These are phyloP conservation scores for Hypoxylon sp. DNA, from an alignment of 2,329 filamentous ascomycete species.

Conservation along the genomic window DNA sequence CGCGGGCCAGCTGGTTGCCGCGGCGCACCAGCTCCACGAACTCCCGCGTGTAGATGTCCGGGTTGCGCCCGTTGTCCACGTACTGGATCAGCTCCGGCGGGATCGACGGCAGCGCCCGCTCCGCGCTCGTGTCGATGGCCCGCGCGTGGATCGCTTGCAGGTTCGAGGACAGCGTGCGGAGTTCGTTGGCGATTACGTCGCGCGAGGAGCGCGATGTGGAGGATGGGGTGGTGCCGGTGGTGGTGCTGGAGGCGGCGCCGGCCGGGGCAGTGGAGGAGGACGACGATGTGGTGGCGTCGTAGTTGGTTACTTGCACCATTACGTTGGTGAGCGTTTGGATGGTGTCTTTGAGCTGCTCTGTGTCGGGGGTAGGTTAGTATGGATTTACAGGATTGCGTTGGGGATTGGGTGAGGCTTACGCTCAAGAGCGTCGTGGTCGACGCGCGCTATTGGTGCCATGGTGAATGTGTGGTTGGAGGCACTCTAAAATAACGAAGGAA, in stretches of 20 bases:
- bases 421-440: constrained; percentile 56
- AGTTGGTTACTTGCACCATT: constrained; percentile 72
- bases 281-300: constrained; percentile 65
- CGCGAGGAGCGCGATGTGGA: constrained; percentile 59
- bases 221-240: constrained; percentile 8
- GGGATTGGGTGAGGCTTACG: constrained; percentile 46
- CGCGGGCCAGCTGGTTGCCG: constrained; percentile 76
- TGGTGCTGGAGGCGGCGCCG: constrained; percentile 14
- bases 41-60: constrained; percentile 81
- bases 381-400: background rate
- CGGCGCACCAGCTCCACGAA: constrained; percentile 78
- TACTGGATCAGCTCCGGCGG: constrained; percentile 76
- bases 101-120: constrained; percentile 63
- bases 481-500: background rate
- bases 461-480: constrained; percentile 11
- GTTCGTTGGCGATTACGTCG: constrained; percentile 69
- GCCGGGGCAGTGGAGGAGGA: too few species aligned
- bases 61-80: constrained; percentile 79
- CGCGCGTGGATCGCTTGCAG: constrained; percentile 59
- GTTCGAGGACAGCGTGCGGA: constrained; percentile 60
- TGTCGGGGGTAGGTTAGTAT: constrained; percentile 4
- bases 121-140: constrained; percentile 55
- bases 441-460: constrained; percentile 56
- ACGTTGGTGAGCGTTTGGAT: constrained; percentile 57
- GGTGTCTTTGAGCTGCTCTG: constrained; percentile 55